Conservation (phyloP, 2,329 filamentous ascomycete species). For the Claviceps digitariae region DNA sequence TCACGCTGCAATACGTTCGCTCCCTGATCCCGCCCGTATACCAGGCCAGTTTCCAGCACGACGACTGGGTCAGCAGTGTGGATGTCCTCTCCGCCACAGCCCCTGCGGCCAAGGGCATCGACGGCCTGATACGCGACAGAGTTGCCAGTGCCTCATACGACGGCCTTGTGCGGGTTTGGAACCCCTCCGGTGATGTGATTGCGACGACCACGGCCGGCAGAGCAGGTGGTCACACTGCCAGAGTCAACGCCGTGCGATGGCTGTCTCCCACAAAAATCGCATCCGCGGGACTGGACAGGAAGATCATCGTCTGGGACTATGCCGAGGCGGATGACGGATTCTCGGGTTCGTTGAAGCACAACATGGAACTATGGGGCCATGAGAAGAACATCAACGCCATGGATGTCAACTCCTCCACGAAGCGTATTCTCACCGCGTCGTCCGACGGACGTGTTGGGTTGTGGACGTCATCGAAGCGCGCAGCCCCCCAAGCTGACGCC, state of each 20-base stretch:
- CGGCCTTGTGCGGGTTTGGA: conserved; percentile 78
- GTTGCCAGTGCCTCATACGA: conserved; percentile 93
- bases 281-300: conserved; percentile 73
- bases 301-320: conserved; percentile 84
- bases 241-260: conserved; percentile 74
- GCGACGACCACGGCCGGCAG: conserved; percentile 56
- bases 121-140: conserved; percentile 26
- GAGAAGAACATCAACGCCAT: conserved; percentile 60
- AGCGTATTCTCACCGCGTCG: conserved; percentile 73
- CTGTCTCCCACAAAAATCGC: conserved; percentile 65
- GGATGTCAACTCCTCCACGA: conserved; percentile 58
- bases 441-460: conserved; percentile 74
- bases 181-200: conserved; percentile 71
- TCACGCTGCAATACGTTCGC: conserved; percentile 86
- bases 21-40: conserved; percentile 81
- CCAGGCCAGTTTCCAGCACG: conserved; percentile 86
- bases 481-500: conserved; percentile 59
- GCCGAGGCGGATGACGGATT: conserved; percentile 48
- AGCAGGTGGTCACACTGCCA: conserved; percentile 60
- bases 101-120: conserved; percentile 36
- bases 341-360: conserved; percentile 51
- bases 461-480: conserved; percentile 71
- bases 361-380: conserved; percentile 76
- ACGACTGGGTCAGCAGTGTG: conserved; percentile 88
- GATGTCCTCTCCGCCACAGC: conserved; percentile 65